These are phyloP conservation scores for Achaetomium macrosporum DNA, from an alignment of 2,329 filamentous ascomycete genomes.

Conservation along the genomic window DNA sequence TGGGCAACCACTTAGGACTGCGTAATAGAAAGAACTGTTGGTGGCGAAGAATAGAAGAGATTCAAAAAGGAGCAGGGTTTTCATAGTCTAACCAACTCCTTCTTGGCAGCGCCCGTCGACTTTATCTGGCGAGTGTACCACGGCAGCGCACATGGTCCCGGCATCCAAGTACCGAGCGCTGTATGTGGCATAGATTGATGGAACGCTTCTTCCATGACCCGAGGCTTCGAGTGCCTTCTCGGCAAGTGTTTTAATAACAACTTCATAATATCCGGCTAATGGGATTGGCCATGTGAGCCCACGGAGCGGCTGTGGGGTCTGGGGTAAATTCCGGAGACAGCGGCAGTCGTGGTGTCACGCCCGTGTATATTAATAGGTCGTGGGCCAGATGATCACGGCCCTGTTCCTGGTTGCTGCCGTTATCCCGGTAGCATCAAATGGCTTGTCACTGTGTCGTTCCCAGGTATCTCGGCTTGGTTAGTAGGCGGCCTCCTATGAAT, in stretches of 20 bases:
- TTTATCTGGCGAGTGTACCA: not conserved
- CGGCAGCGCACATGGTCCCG: not conserved
- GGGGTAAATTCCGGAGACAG: not conserved
- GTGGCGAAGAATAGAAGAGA: too few species aligned
- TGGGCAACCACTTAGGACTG: not conserved
- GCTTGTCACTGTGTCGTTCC: too few species aligned
- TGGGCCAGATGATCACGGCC: not conserved
- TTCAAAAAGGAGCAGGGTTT: too few species aligned
- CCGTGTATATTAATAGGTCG: not conserved
- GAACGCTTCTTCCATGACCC: not conserved
- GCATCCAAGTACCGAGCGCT: not conserved
- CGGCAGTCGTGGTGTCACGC: not conserved
- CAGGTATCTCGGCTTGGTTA: too few species aligned
- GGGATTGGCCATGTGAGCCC: not conserved
- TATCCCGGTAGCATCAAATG: too few species aligned
- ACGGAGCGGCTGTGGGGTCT: not conserved
- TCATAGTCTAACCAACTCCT: too few species aligned
- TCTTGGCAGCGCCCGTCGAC: too few species aligned
- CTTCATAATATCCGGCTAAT: not conserved
- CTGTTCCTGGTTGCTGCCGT: not conserved
- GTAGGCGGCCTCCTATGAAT: too few species aligned
- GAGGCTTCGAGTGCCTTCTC: not conserved
- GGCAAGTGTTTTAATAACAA: not conserved
- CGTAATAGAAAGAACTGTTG: not conserved
- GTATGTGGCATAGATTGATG: not conserved